phyloP scores from a whole-genome alignment of 345 rosid species.

The Eucalyptus regnans region DNA sequence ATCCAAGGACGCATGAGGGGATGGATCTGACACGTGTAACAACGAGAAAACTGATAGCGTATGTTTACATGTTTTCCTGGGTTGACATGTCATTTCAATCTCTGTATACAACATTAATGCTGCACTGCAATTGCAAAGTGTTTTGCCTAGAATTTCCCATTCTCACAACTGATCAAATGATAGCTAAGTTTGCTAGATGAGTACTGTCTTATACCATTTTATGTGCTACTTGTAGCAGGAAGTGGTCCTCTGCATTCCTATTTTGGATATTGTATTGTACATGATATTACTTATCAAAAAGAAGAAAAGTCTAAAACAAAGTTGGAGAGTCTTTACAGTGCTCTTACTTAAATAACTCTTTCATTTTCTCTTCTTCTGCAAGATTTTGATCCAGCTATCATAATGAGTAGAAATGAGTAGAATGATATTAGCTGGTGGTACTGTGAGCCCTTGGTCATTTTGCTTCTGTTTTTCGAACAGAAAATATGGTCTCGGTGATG shows the following conservation, averaged over 20 bases:
- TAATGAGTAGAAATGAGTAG: not conserved
- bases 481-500: slow-evolving; percentile 79
- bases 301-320: not conserved
- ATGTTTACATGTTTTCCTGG: slow-evolving; percentile 7
- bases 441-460: not conserved
- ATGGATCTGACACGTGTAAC: slow-evolving; percentile 83
- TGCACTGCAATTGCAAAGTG: not conserved
- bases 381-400: not conserved
- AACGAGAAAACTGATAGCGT: slow-evolving; percentile 83
- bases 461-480: slow-evolving; percentile 23
- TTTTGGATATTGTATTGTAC: not conserved
- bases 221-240: not conserved
- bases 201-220: not conserved
- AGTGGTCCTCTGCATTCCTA: not conserved
- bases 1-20: slow-evolving; percentile 91
- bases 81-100: not conserved
- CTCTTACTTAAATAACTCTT: not conserved
- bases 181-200: not conserved
- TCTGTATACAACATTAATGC: not conserved
- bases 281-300: not conserved
- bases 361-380: not conserved
- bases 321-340: not conserved
- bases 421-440: not conserved
- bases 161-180: not conserved
- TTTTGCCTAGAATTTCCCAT: not conserved